These are phyloP conservation scores for Parietichytrium sp. DNA, from an alignment of 108 stramenopile species.

Conservation along the genomic window DNA sequence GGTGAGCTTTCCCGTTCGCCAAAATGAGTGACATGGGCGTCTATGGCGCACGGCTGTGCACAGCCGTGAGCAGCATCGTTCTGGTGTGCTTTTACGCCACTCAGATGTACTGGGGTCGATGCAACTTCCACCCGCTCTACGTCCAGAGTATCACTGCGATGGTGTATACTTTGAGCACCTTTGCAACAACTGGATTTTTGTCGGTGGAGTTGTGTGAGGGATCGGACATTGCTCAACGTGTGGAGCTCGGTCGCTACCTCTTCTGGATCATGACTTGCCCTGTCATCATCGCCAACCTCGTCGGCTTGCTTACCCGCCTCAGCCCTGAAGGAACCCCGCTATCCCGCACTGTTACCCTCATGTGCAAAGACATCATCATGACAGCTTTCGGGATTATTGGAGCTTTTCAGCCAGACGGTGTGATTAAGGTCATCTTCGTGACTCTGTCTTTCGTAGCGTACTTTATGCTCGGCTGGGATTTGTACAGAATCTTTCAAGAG, in stretches of 20 bases:
- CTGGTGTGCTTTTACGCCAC: background rate
- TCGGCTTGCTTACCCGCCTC: background rate
- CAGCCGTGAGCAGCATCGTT: background rate
- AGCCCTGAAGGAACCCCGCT: background rate
- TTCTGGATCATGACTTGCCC: conserved; percentile 40
- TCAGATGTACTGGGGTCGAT: background rate
- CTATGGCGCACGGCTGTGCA: background rate
- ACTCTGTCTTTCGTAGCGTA: background rate
- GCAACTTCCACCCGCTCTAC: conserved; percentile 14
- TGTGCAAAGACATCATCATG: conserved; percentile 25
- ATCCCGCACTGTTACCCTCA: background rate
- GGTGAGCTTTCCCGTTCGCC: no score
- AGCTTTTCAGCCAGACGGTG: background rate
- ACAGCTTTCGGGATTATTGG: conserved; percentile 22
- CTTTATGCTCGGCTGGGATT: background rate
- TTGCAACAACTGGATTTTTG: background rate
- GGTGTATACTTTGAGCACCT: background rate
- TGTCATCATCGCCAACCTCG: conserved; percentile 15
- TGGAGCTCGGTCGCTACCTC: conserved; percentile 19
- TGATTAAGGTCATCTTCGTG: conserved; percentile 3
- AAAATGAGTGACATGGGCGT: no score
- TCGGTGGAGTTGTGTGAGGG: background rate
- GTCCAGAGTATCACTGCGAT: background rate
- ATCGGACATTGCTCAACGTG: conserved; percentile 6
- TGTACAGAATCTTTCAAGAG: background rate